Conservation (phyloP, 2,329 filamentous ascomycete species). For the Cryphonectria nitschkei region DNA sequence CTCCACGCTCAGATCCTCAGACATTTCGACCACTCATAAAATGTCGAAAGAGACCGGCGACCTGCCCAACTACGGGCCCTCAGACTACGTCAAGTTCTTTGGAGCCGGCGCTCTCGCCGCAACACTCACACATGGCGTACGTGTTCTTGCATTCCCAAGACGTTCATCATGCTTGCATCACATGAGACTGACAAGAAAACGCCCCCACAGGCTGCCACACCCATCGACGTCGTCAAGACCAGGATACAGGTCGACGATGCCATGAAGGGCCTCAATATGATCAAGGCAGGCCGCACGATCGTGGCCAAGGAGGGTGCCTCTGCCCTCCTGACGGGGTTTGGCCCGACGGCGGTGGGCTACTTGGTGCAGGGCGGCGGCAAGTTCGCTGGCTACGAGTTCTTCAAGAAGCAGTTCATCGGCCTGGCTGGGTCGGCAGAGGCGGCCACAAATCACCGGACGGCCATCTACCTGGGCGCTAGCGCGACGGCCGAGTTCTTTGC, state of each 20-base stretch:
- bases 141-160: slow-evolving; percentile 27
- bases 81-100: slow-evolving; percentile 58
- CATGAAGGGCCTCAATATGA: slow-evolving; percentile 83
- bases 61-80: slow-evolving; percentile 45
- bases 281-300: slow-evolving; percentile 78
- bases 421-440: slow-evolving; percentile 58
- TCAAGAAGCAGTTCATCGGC: slow-evolving; percentile 86
- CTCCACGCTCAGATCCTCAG: not conserved
- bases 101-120: slow-evolving; percentile 56
- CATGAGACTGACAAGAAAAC: not conserved
- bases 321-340: slow-evolving; percentile 81
- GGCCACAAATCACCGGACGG: slow-evolving; percentile 50
- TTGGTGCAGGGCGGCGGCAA: slow-evolving; percentile 89
- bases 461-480: slow-evolving; percentile 73
- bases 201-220: slow-evolving; percentile 52
- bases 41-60: slow-evolving; percentile 33
- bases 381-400: slow-evolving; percentile 91
- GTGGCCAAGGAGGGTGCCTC: slow-evolving; percentile 77
- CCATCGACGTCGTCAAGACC: slow-evolving; percentile 79
- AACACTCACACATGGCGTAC: slow-evolving; percentile 55
- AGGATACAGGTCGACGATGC: slow-evolving; percentile 86
- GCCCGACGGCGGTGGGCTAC: slow-evolving; percentile 84
- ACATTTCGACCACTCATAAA: not conserved
- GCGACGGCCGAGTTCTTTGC: slow-evolving; percentile 73
- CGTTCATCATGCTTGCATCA: not conserved